A percentile compares a stretch with the other conserved stretches of the same genome.
Evolutionary conservation across 352 stramenopile species (phyloP).

Genomic region (Halophytophthora polymorphica): DNA sequence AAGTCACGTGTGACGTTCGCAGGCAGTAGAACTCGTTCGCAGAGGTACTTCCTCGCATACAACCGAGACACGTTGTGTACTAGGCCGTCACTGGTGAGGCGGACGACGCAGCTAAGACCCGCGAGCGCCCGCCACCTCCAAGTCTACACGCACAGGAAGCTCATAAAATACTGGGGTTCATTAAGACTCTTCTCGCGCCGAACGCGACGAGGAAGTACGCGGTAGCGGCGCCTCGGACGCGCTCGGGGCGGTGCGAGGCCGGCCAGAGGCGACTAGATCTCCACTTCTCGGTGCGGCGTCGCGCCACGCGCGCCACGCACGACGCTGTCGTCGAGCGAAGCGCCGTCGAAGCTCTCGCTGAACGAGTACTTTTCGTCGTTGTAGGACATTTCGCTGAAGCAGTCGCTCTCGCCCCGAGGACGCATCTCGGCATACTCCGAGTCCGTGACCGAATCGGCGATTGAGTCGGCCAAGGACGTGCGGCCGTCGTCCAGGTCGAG

Average conservation of each 20-base stretch:
- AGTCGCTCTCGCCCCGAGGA: conserved; percentile 57
- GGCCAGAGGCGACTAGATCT: conserved; percentile 45
- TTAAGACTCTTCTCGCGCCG: too few relatives aligned
- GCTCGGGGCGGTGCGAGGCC: neutral
- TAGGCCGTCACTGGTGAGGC: too few relatives aligned
- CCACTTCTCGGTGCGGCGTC: conserved; percentile 47
- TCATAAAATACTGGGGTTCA: too few relatives aligned
- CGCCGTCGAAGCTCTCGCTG: conserved; percentile 41
- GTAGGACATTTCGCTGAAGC: conserved; percentile 79
- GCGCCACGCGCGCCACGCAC: conserved; percentile 15
- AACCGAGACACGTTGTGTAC: too few relatives aligned
- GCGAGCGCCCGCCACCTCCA: too few relatives aligned
- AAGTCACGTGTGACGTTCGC: too few relatives aligned
- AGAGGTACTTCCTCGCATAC: too few relatives aligned
- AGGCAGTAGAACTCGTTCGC: too few relatives aligned
- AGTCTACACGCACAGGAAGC: too few relatives aligned
- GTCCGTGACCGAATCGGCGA: conserved; percentile 59
- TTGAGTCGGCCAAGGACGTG: conserved; percentile 47
- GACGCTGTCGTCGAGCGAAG: conserved; percentile 33
- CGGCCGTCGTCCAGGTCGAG: conserved; percentile 22
- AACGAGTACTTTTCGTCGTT: conserved; percentile 83
- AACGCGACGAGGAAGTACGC: too few relatives aligned
- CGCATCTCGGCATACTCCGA: conserved; percentile 65
- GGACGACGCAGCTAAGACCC: too few relatives aligned
- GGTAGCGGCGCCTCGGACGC: too few relatives aligned